Conservation (phyloP, 176 grass and related monocot species). For the Otatea glauca region DNA sequence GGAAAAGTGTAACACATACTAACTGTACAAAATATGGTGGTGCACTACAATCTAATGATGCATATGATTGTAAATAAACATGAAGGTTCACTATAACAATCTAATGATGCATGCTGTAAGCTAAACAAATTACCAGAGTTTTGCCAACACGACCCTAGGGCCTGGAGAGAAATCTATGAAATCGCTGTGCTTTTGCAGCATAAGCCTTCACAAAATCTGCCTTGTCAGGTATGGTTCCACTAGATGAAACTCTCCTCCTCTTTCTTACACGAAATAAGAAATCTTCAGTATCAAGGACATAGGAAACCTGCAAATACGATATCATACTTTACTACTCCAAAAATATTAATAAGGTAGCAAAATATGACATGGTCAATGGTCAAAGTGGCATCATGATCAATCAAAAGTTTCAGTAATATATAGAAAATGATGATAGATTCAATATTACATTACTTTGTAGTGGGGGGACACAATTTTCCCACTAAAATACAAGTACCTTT, state of each 20-base stretch:
- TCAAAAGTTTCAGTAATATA: too few species aligned
- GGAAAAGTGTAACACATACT: background rate
- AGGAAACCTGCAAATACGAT: constrained; percentile 48
- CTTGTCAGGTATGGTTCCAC: constrained; percentile 5
- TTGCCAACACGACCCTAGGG: constrained; percentile 19
- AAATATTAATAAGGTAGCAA: background rate
- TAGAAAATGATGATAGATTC: background rate
- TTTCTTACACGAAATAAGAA: constrained; percentile 60
- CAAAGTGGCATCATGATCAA: background rate
- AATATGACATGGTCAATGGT: background rate
- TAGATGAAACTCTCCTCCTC: constrained; percentile 47
- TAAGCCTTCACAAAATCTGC: constrained; percentile 7
- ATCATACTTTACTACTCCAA: background rate
- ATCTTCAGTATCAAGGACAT: constrained; percentile 85
- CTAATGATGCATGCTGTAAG: background rate
- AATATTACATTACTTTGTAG: background rate
- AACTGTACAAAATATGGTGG: background rate
- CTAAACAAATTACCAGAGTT: constrained; percentile 42
- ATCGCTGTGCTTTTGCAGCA: constrained; percentile 37
- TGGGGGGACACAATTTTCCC: background rate
- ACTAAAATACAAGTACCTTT: constrained; percentile 54
- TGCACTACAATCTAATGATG: background rate
- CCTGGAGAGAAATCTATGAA: constrained; percentile 47
- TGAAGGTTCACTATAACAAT: background rate
- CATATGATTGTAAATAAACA: background rate